phyloP scores from a whole-genome alignment of 495 filamentous ascomycete species.

The Tuber brumale region DNA sequence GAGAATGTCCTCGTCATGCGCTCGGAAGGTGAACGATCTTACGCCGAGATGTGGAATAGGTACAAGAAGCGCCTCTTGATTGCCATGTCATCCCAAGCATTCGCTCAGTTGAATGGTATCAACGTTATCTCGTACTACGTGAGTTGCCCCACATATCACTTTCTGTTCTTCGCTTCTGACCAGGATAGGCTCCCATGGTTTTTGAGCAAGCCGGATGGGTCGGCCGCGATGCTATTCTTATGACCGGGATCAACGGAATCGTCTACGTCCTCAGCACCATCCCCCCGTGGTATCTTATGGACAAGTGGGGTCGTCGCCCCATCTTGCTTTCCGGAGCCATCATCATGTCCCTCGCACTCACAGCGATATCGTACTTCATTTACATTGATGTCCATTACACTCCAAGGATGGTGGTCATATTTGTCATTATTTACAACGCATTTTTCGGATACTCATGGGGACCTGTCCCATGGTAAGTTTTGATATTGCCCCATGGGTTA shows the following conservation, averaged over 20 bases:
- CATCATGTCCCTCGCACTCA: slow-evolving; percentile 85
- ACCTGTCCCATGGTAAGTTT: slow-evolving; percentile 74
- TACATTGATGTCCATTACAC: slow-evolving; percentile 73
- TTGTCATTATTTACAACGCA: slow-evolving; percentile 98
- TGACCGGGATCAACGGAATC: slow-evolving; percentile 95
- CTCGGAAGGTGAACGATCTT: slow-evolving; percentile 88
- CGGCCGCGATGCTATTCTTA: slow-evolving; percentile 83
- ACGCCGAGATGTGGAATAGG: slow-evolving; percentile 87
- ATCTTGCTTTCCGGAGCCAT: slow-evolving; percentile 89
- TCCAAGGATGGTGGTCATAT: slow-evolving; percentile 75
- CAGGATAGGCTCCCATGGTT: slow-evolving; percentile 64
- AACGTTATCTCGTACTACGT: slow-evolving; percentile 97
- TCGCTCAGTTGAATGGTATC: slow-evolving; percentile 96
- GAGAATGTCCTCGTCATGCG: slow-evolving; percentile 90
- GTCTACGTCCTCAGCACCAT: slow-evolving; percentile 85
- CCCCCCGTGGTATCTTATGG: slow-evolving; percentile 95
- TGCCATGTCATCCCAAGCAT: slow-evolving; percentile 94
- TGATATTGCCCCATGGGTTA: not conserved
- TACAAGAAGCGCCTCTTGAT: slow-evolving; percentile 92
- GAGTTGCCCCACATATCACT: slow-evolving; percentile 5
- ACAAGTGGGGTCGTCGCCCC: slow-evolving; percentile 79
- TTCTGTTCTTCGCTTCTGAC: slow-evolving; percentile 3
- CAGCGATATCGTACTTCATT: slow-evolving; percentile 90
- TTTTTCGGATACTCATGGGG: slow-evolving; percentile 99
- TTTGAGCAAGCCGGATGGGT: slow-evolving; percentile 94